Evolutionary conservation across 225 moss, liverwort and hornwort genomes (phyloP), one percentile per base, ranked within the genome.

Genomic region (Straminergon stramineum): DNA sequence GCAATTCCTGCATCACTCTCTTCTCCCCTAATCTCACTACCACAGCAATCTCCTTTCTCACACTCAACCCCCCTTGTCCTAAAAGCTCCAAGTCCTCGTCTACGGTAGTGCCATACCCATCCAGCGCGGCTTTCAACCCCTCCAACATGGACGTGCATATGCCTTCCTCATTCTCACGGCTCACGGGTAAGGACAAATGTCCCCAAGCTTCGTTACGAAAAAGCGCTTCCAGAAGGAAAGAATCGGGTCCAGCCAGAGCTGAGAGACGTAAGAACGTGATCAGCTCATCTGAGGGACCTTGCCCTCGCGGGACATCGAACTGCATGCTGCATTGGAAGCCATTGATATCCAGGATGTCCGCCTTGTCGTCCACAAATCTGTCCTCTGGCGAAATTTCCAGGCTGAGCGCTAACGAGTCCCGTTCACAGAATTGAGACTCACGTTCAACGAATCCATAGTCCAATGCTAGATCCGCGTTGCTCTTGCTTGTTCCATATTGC

Each of bases 1-100:
- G 97, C 88, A 99, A 71, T 80, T 99, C 99, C 90, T 95, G 93
- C 85, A 99, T 95, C 74, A 97, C 97, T 83, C 99, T 93, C 91
- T 99, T 99, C 92, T 99, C 99, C 14, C 99, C 99, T 81, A 99
- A 91, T 84, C 99, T 95, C 61, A 97, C 94, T 24, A 97, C 93
- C 26, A 95, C 89, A 53, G 97, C 96, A 35, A 96, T 94, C 91
- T 97, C 95, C 83, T 89, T 84, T 66, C 97, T 89, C 37, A 87
- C 87, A 75, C 92, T 91, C 88, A 96, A 79, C 58, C 84, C 89
- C 84, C 90, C 94, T 83, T 80, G 87, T n/a, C 87, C 92, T 83
- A 99, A 69, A 75, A 96, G 77, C 79, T 95, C 91, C 67, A 96
- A 85, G 87, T 99, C 99, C 92, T 97, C 94, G 82, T 97, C 97